phyloP scores from a whole-genome alignment of 1,284 basidiomycete genomes.

The Ganoderma lingzhi region DNA sequence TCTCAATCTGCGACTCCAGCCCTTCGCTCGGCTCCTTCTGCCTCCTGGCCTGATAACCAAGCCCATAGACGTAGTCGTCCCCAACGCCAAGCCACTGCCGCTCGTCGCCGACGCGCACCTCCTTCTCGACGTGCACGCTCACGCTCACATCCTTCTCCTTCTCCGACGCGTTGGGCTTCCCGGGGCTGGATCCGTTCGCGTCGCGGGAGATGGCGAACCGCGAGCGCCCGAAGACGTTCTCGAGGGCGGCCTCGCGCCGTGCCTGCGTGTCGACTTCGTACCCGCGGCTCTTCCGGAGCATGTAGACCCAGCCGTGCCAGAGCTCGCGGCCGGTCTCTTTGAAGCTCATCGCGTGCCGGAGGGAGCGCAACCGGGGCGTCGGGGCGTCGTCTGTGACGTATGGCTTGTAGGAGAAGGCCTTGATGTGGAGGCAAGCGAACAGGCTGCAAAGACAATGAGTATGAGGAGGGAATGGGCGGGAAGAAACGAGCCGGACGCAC shows the following conservation, averaged over 20 bases:
- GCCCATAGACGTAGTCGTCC: slow-evolving; percentile 52
- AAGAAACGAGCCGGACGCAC: slow-evolving; percentile 47
- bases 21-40: slow-evolving; percentile 59
- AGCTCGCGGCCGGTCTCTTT: slow-evolving; percentile 72
- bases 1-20: slow-evolving; percentile 59
- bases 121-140: slow-evolving; percentile 43
- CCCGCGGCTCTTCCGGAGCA: slow-evolving; percentile 59
- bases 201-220: slow-evolving; percentile 33
- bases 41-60: slow-evolving; percentile 43
- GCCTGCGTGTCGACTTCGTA: slow-evolving; percentile 56
- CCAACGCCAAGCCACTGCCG: slow-evolving; percentile 62
- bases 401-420: slow-evolving; percentile 77
- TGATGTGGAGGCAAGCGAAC: slow-evolving; percentile 77
- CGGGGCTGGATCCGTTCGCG: slow-evolving; percentile 18
- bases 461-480: slow-evolving; percentile 4
- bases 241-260: slow-evolving; percentile 56
- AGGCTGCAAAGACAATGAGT: slow-evolving; percentile 45
- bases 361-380: slow-evolving; percentile 60
- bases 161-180: slow-evolving; percentile 19
- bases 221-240: slow-evolving; percentile 56
- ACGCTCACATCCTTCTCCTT: slow-evolving; percentile 34
- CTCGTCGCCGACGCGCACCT: slow-evolving; percentile 51
- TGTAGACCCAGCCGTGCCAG: slow-evolving; percentile 61
- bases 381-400: slow-evolving; percentile 53
- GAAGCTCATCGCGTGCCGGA: slow-evolving; percentile 73